Base-by-base conservation (phyloP, 805 yeast genomes). In the Zygotorulaspora florentina region DNA sequence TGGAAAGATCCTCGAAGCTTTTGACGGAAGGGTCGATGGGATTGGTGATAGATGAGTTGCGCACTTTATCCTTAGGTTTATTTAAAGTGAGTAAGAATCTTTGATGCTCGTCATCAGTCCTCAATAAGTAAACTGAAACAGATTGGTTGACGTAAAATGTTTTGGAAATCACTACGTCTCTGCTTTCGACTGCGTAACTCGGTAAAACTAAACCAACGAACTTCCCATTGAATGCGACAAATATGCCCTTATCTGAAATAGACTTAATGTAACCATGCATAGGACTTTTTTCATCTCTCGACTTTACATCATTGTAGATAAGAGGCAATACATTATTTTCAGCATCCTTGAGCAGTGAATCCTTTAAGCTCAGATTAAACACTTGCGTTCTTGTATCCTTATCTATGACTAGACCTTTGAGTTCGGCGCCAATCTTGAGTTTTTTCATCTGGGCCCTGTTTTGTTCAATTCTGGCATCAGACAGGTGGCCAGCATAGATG, bases 131-230 rank as follows among this genome's bases (percentile, higher is more conserved):
- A 50, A 85, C 85, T 1, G 79, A 59, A 20, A 90, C 79, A 1
- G 95, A 81, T 69, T 89, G 95, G 55, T 81, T 77, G 35, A 75
- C 70, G 55, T 71, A 71, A 59, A 80, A 90, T 20, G 71, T 69
- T 31, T 74, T 70, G 17, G 72, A 67, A 40, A 85, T 70, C 52
- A 81, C 83, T 9, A 74, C 79, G 31, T 68, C 70, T 35, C 71
- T 74, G 40, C 74, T 73, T 28, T 76, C 77, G 4, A 80, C 72
- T 17, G 85, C 85, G 55, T 83, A 80, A 59, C 83, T 80, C 45
- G 90, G 85, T 50, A 87, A 75, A 3, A 88, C 85, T 52, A 91
- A 74, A 42, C 97, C 98, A 27, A 87, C 86, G 52, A 91, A 76
- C 43, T 76, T 78, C 52, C 85, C 84, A 46, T 83, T 87, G 66